Evolutionary conservation across 768 basidiomycete species (phyloP).

Genomic region (Tylopilus felleus): DNA sequence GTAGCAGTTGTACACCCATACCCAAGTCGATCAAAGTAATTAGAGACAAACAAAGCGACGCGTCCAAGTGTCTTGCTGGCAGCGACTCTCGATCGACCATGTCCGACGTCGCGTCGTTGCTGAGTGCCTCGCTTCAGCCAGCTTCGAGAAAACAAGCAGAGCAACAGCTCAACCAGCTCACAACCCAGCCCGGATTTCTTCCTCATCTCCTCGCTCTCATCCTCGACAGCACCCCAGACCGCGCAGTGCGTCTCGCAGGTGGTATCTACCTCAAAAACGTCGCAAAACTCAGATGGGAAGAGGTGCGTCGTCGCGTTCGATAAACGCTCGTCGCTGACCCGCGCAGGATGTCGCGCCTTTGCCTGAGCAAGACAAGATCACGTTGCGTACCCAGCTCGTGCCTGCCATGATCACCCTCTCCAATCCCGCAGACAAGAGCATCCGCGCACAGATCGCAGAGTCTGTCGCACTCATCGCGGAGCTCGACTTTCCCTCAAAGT

Average conservation of each 20-base stretch:
- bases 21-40: no score
- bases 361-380: conserved; percentile 63
- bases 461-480: conserved; percentile 89
- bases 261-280: conserved; percentile 93
- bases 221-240: conserved; percentile 60
- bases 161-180: conserved; percentile 62
- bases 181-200: conserved; percentile 75
- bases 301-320: conserved; percentile 48
- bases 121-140: conserved; percentile 70
- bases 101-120: conserved; percentile 66
- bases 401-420: conserved; percentile 90
- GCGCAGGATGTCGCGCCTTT: conserved; percentile 70
- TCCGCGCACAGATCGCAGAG: conserved; percentile 88
- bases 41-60: no score
- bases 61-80: no score
- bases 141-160: conserved; percentile 78
- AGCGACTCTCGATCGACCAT: conserved; percentile 35
- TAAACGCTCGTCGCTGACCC: not conserved
- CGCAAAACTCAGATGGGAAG: conserved; percentile 83
- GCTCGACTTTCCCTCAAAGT: conserved; percentile 85
- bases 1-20: no score
- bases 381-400: conserved; percentile 74
- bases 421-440: conserved; percentile 61
- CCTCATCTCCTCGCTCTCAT: conserved; percentile 75
- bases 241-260: conserved; percentile 74